Evolutionary conservation across 345 rosid species (phyloP).

Genomic region (Eutrema yunnanense): DNA sequence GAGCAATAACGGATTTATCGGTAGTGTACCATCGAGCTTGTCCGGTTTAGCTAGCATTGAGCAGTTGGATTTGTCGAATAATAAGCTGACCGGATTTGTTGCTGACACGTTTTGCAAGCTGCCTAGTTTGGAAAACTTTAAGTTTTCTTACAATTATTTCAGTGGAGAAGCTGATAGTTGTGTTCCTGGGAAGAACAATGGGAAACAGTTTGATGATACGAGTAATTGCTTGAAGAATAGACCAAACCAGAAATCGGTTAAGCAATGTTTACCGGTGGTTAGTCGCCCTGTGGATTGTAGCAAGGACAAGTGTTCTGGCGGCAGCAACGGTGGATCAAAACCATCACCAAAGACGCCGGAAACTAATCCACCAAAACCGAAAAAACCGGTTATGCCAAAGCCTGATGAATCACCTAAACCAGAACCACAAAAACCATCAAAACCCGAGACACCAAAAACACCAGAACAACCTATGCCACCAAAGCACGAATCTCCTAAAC

Average conservation of each 20-base stretch:
- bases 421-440: background rate
- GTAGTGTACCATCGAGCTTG: conserved; percentile 39
- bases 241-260: conserved; percentile 39
- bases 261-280: conserved; percentile 40
- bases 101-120: conserved; percentile 39
- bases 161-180: conserved; percentile 47
- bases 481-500: conserved; percentile 12
- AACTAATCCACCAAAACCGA: background rate
- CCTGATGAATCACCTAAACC: conserved; percentile 16
- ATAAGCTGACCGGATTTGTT: conserved; percentile 47
- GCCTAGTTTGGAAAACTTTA: conserved; percentile 42
- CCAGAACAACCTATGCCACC: conserved; percentile 1
- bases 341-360: conserved; percentile 17
- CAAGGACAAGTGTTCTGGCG: conserved; percentile 39
- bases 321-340: background rate
- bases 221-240: conserved; percentile 45
- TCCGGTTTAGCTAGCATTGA: conserved; percentile 32
- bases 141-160: conserved; percentile 48
- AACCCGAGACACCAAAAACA: conserved; percentile 11
- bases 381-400: background rate
- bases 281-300: conserved; percentile 52
- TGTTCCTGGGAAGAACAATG: conserved; percentile 28
- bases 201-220: conserved; percentile 33
- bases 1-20: conserved; percentile 38
- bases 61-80: conserved; percentile 33